phyloP scores from a whole-genome alignment of 768 basidiomycete genomes.

The Mycena vitilis region DNA sequence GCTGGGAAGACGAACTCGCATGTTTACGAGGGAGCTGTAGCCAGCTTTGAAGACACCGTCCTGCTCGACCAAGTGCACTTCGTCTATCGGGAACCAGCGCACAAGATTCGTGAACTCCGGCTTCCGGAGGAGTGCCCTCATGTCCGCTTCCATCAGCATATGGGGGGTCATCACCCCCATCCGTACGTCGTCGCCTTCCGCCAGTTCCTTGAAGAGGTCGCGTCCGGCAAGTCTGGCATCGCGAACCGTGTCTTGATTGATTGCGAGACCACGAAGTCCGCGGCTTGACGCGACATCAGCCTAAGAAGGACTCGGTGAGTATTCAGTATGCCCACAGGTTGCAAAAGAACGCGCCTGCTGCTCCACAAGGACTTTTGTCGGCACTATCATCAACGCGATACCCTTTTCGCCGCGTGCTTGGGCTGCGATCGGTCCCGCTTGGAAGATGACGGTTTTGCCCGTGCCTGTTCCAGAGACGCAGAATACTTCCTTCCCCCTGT shows the following conservation, averaged over 20 bases:
- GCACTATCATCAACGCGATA: constrained; percentile 30
- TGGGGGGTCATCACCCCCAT: constrained; percentile 16
- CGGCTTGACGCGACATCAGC: constrained; percentile 12
- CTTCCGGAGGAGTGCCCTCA: constrained; percentile 10
- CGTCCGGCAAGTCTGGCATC: neutral
- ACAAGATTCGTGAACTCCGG: constrained; percentile 8
- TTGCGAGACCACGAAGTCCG: constrained; percentile 5
- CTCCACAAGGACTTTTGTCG: constrained; percentile 32
- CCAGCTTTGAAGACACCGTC: constrained; percentile 9
- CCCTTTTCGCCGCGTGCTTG: constrained; percentile 21
- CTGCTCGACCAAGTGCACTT: constrained; percentile 9
- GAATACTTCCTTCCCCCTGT: constrained; percentile 28
- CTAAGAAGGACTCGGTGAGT: neutral
- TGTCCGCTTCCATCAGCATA: constrained; percentile 7
- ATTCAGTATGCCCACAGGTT: neutral
- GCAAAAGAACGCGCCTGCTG: constrained; percentile 25
- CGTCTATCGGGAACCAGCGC: constrained; percentile 23
- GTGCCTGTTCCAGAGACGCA: constrained; percentile 25
- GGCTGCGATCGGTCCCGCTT: constrained; percentile 18
- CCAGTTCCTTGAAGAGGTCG: constrained; percentile 19
- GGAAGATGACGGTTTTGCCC: constrained; percentile 31
- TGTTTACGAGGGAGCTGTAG: neutral
- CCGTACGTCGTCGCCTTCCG: neutral
- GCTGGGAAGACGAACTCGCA: neutral
- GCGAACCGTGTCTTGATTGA: constrained; percentile 19